A percentile compares a stretch with the other conserved stretches of the same genome.
phyloP scores from a whole-genome alignment of 2,329 filamentous ascomycete species.

The Aspergillus tubingensis region DNA sequence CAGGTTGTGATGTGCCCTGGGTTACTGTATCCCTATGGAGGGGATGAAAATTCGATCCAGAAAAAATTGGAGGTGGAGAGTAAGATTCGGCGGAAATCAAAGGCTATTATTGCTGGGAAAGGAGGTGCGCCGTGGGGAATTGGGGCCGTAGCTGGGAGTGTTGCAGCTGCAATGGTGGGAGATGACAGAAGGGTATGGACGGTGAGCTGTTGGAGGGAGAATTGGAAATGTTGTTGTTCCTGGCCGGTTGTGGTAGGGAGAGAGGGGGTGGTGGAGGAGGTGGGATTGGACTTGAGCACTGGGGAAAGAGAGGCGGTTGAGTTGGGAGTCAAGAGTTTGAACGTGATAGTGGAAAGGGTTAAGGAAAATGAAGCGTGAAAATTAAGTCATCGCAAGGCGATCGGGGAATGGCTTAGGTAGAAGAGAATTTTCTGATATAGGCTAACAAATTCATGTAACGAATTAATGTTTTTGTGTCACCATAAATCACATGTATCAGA shows the following conservation, averaged over 20 bases:
- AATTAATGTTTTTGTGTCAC: neutral
- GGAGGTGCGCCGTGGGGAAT: conserved; percentile 56
- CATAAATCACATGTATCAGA: neutral
- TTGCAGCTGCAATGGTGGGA: conserved; percentile 54
- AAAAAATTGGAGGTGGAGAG: conserved; percentile 46
- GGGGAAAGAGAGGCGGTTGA: conserved; percentile 18
- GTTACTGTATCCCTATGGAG: neutral
- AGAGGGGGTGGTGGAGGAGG: conserved; percentile 46
- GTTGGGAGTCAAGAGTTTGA: conserved; percentile 7
- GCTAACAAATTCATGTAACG: neutral
- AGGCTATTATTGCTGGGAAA: conserved; percentile 53
- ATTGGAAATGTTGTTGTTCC: conserved; percentile 53
- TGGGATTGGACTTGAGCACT: conserved; percentile 22
- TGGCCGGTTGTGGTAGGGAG: conserved; percentile 53
- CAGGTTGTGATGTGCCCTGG: conserved; percentile 53
- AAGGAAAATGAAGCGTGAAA: neutral
- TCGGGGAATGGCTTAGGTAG: neutral
- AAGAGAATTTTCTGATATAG: neutral
- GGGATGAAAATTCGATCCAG: conserved; percentile 11
- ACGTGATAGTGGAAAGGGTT: neutral
- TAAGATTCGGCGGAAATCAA: conserved; percentile 51
- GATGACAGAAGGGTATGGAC: conserved; percentile 46
- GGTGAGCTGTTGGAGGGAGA: conserved; percentile 53
- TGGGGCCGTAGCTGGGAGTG: conserved; percentile 49
- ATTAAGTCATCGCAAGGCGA: neutral